Evolutionary conservation across 2,329 filamentous ascomycete genomes (phyloP), one percentile per base, ranked within the genome.

Genomic region (Aspergillus carbonarius): DNA sequence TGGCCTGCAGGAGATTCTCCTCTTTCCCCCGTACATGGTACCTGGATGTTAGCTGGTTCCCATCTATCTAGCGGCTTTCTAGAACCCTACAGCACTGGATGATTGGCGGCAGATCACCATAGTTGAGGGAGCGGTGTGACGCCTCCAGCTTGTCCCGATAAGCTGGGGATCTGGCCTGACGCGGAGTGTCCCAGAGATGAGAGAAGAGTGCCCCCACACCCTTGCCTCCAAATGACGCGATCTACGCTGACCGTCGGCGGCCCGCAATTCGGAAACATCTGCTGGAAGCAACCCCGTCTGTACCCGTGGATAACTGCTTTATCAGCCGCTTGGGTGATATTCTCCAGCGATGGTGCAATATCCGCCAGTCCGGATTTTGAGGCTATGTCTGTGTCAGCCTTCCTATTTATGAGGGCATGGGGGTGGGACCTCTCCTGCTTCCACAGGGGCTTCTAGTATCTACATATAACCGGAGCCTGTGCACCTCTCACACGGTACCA

Each of bases 291-390:
- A 10, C 50, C 15, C n/a, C n/a, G 15, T 17, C 20, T 18, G 50
- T 27, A 27, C 37, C 37, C 51, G 30, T 35, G 37, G 17, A 20
- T 30, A 32, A 13, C 13, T 32, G 51, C 25, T 5, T 50, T 30
- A 54, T 32, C 53, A 32, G 32, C 48, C 47, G 18, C 55, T 66
- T 63, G 60, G 64, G 65, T 70, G 64, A 72, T 72, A 63, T 59
- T 59, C 59, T 54, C 54, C 54, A 53, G 56, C 57, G 64, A 72
- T 72, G 67, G 70, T 69, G 70, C 70, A 61, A 72, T 72, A 53
- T 54, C 63, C 61, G 60, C 61, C 48, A 50, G 52, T 55, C 60
- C 63, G 59, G 58, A 44, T 20, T 54, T 23, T 53, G 18, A 39
- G 57, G 54, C 60, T 40, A 55, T 52, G 51, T 17, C 37, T 42